Base-by-base conservation (phyloP, 78 protist genomes). In the Emiliania huxleyi region DNA sequence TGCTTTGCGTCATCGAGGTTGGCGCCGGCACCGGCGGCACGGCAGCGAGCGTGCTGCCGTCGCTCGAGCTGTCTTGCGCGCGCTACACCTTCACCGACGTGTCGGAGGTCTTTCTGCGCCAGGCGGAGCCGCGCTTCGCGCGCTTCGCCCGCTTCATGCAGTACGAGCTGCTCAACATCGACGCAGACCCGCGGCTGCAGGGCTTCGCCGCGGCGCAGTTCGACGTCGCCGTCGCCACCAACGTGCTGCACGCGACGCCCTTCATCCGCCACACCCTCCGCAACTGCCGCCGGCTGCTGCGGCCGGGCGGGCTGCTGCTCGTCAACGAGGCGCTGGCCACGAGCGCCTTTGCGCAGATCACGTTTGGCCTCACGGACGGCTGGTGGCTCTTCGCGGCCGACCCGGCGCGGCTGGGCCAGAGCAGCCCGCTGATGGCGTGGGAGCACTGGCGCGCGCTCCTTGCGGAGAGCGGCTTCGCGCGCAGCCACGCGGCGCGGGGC, bases 11-110 rank as follows among this genome's bases (percentile, higher is more conserved):
- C 33, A 35, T 71, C n/a, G 81, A 71, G 81, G 81, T 71, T 35
- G 81, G 81, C 81, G 81, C 81, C 81, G 81, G 81, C 2, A 71
- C 81, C 18, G 81, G 81, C 81, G 81, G 33, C 43, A 71, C 81
- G 3, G 4, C 81, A 6, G 5, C 81, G 3, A 6, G 35, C 25
- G 18, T 71, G 42, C 42, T 71, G 43, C 81, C 81, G 12, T 8
- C n/a, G 40, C 81, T 71, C 81, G 42, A 29, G 15, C n/a, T 15
- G n/a, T 3, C 18, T 19, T 71, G 81, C 81, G 81, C 5, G 81
- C 37, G 81, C 42, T 71, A 71, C 81, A 8, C 3, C 42, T 71
- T 71, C 21, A 71, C 81, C 18, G 81, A 71, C 81, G 81, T 71
- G 42, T 71, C 81, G 35, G 21, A 8, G 42, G 42, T 71, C 42